A percentile compares a stretch with the other conserved stretches of the same genome.
phyloP scores from a whole-genome alignment of 2,329 filamentous ascomycete species.

The Pseudogymnoascus sp. region DNA sequence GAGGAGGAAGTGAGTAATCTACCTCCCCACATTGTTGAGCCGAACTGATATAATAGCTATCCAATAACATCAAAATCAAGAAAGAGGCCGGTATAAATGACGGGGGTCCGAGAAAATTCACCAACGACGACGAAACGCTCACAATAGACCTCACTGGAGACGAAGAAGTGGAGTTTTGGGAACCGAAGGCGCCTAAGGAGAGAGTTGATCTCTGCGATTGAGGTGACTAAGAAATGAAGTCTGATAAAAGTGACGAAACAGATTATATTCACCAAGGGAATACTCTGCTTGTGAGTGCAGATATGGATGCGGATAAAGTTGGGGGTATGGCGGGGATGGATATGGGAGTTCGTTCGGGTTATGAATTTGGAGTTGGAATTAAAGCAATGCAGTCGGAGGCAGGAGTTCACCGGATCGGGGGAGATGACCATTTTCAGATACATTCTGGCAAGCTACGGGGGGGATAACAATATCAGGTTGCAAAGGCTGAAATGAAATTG shows the following conservation, averaged over 20 bases:
- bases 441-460: not conserved
- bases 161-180: not conserved
- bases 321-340: not conserved
- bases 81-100: not conserved
- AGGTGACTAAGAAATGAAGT: not conserved
- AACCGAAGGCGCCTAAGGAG: not conserved
- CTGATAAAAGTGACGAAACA: not conserved
- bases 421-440: not conserved
- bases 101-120: not conserved
- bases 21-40: not conserved
- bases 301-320: no score
- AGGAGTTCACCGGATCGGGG: not conserved
- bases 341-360: not conserved
- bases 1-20: not conserved
- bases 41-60: not conserved
- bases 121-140: not conserved
- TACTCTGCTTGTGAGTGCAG: not conserved
- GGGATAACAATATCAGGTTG: not conserved
- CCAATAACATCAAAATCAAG: not conserved
- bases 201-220: not conserved
- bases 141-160: not conserved
- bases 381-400: not conserved
- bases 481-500: not conserved
- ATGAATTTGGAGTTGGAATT: not conserved
- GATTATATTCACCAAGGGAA: not conserved